Evolutionary conservation across 345 rosid species (phyloP), one percentile per base, ranked within the genome.

Genomic region (Rhizophora apiculata): DNA sequence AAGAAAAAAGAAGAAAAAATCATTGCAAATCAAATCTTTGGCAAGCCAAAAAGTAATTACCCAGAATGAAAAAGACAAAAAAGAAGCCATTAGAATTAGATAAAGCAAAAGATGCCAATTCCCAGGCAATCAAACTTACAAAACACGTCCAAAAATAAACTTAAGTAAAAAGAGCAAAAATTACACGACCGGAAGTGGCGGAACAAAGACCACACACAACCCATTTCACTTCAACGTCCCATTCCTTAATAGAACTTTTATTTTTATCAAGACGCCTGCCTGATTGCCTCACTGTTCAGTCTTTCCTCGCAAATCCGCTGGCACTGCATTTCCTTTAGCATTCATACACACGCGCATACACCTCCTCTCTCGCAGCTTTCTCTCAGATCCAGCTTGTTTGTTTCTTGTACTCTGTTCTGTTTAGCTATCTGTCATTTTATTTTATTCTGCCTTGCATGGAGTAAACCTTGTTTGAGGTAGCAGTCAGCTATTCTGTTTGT

Each of bases 361-460:
- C 8, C 6, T 8, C 6, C 36, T 6, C 5, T 11, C 8, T 56
- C 18, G 24, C 71, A 0, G 1, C 18, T 56, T 60, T 68, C 32
- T 46, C 76, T 63, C 79, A 85, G 91, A 81, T 87, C 88, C 91
- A 83, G 85, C 49, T 43, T 43, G 91, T 85, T 80, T 83, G 81
- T 76, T 78, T 77, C 58, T 46, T 57, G 26, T 13, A 55, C 70
- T 29, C 71, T 32, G 48, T 65, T 68, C 31, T 46, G 20, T 31
- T 54, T 60, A 32, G 31, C 36, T 6, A 8, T 32, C 64, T 2
- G 20, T 20, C 24, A 4, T 65, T 62, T 26, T 15, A 43, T 60
- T 43, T 2, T 58, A 48, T 16, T 61, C 30, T 56, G 16, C 5
- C 11, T 26, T 60, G 67, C 46, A 58, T 52, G 55, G 68, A 65